phyloP scores from a whole-genome alignment of 2,329 filamentous ascomycete genomes.

The Graphiopsis chlorocephala region DNA sequence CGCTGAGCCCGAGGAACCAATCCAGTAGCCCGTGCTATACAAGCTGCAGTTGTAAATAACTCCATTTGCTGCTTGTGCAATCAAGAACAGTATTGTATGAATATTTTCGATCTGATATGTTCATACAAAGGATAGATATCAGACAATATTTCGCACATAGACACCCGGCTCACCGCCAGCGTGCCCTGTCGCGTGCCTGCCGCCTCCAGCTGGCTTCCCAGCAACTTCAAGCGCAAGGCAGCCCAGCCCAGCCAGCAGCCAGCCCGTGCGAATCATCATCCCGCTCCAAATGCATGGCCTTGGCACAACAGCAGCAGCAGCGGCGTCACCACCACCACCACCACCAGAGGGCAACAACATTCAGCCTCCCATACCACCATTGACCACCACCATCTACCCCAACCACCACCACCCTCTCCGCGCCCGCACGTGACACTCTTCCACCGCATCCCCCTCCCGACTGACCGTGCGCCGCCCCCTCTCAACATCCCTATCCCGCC shows the following conservation, averaged over 20 bases:
- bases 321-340: neutral
- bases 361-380: constrained; percentile 5
- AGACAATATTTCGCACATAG: neutral
- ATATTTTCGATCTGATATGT: neutral
- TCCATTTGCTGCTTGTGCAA: neutral
- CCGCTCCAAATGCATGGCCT: neutral
- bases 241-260: neutral
- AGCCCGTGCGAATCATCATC: constrained; percentile 6
- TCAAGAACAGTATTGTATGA: neutral
- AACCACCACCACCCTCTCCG: neutral
- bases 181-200: neutral
- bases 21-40: neutral
- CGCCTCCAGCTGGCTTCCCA: neutral
- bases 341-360: neutral
- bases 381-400: neutral
- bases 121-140: neutral
- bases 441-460: neutral
- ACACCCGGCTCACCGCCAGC: neutral
- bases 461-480: neutral
- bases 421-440: constrained; percentile 9
- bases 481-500: constrained; percentile 5
- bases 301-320: neutral
- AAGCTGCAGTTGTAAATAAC: neutral
- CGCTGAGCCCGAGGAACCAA: neutral
- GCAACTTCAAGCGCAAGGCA: neutral